These are phyloP conservation scores for Inosperma sp. DNA, from an alignment of 768 basidiomycete species.

Conservation along the genomic window DNA sequence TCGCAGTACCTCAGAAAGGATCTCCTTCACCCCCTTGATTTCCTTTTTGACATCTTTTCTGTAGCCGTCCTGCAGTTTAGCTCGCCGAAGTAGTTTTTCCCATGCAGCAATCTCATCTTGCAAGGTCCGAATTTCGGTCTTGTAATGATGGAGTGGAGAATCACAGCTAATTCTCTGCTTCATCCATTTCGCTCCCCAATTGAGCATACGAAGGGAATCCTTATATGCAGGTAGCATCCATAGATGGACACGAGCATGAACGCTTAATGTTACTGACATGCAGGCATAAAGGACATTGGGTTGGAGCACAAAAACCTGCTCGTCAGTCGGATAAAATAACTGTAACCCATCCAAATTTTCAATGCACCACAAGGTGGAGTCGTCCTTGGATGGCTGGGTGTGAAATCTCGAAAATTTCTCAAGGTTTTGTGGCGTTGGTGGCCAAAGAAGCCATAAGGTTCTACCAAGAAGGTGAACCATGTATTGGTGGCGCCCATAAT, in stretches of 20 bases:
- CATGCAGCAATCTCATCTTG: too few species aligned
- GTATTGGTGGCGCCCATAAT: not conserved
- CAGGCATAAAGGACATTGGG: not conserved
- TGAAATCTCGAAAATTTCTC: not conserved
- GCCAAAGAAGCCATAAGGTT: constrained; percentile 3
- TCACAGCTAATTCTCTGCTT: too few species aligned
- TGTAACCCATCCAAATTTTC: not conserved
- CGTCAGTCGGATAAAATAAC: not conserved
- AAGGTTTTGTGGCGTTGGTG: not conserved
- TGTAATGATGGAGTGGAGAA: too few species aligned
- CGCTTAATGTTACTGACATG: not conserved
- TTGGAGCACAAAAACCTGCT: not conserved
- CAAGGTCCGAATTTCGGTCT: too few species aligned
- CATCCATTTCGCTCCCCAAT: not conserved
- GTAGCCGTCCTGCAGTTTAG: too few species aligned
- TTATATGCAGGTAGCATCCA: not conserved
- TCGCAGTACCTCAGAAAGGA: too few species aligned
- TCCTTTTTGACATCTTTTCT: too few species aligned
- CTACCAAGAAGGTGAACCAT: not conserved
- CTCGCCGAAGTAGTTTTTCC: too few species aligned
- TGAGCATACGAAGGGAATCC: not conserved
- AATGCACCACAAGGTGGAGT: not conserved
- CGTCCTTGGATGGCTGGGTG: too few species aligned
- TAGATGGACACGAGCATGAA: not conserved
- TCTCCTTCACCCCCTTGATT: too few species aligned